Base-by-base conservation (phyloP, 2,329 filamentous ascomycete genomes). In the Aspergillus quadricinctus region DNA sequence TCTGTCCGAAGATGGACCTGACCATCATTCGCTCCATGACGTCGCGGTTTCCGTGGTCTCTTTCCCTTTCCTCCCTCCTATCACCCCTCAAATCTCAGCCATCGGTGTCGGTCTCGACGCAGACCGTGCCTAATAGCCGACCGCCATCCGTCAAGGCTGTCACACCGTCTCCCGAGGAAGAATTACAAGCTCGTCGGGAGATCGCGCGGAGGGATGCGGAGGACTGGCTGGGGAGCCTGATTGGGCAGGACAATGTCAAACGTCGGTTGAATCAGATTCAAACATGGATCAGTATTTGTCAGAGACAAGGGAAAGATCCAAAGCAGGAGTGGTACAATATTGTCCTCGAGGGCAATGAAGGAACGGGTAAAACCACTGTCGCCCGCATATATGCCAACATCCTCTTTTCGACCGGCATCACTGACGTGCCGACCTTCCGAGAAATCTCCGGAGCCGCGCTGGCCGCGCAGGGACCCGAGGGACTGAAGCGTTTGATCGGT, bases 321-420 rank as follows among this genome's bases (percentile, higher is more conserved):
- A 54, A 57, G 45, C 55, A 54, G n/a, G 61, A 64, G 35, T 62
- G 62, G 58, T 64, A 63, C 50, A 63, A 61, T 27, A 61, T 64
- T 37, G 58, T 54, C 27, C 52, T 62, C n/a, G 52, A 61, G 27
- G 62, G 62, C 3, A 63, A 64, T 49, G 55, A 61, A 4, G 62
- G 62, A 10, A 64, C 59, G 58, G 61, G 61, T 23, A 64, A 64
- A 50, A 61, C 56, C 3, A 61, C 55, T 0, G 55, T 64, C 19
- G 61, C 61, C 1, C 57, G 61, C 11, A 57, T 64, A 28, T 64
- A 64, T 49, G 60, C 61, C n/a, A 61, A 61, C 48, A 53, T 64
- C 49, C 61, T 64, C 28, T 64, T 58, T 48, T 49, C 61, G 7
- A 58, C 62, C 31, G 58, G 54, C 25, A 62, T 64, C 31, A 46